These are phyloP conservation scores for Dactylellina drechsleri DNA, from an alignment of 2,329 filamentous ascomycete genomes.

Conservation along the genomic window DNA sequence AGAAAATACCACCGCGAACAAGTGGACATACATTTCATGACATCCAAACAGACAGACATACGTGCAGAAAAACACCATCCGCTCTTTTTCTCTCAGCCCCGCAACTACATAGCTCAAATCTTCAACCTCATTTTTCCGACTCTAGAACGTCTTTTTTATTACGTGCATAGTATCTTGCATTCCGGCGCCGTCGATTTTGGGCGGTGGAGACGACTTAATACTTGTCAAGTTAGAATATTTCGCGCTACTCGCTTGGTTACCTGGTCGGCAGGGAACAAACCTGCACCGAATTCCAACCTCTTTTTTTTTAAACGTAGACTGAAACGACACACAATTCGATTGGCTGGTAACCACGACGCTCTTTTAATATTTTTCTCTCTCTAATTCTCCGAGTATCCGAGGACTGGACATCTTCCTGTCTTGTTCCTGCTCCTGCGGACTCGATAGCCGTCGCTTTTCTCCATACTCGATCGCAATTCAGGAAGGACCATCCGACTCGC, in stretches of 20 bases:
- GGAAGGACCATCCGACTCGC: slow-evolving; percentile 33
- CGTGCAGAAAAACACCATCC: background rate
- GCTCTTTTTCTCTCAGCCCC: slow-evolving; percentile 42
- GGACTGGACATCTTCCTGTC: slow-evolving; percentile 18
- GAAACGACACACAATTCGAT: slow-evolving; percentile 9
- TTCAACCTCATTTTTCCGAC: background rate
- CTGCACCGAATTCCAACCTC: slow-evolving; percentile 48
- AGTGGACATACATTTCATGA: slow-evolving; percentile 18
- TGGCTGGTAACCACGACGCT: slow-evolving; percentile 26
- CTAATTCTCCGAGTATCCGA: slow-evolving; percentile 3
- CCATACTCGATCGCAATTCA: slow-evolving; percentile 31
- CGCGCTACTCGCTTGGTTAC: slow-evolving; percentile 45
- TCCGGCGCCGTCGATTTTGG: slow-evolving; percentile 18
- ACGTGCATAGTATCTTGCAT: slow-evolving; percentile 34
- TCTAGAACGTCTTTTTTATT: slow-evolving; percentile 9
- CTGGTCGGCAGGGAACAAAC: slow-evolving; percentile 19
- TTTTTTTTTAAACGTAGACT: background rate
- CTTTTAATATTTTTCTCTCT: background rate
- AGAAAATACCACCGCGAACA: slow-evolving; percentile 2
- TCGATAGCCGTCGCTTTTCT: slow-evolving; percentile 9
- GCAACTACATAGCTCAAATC: background rate
- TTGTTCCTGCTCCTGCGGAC: slow-evolving; percentile 9
- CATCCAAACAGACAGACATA: background rate
- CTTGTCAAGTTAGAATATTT: background rate
- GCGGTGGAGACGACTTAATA: too few species aligned